These are phyloP conservation scores for Aspergillus cejpii DNA, from an alignment of 2,329 filamentous ascomycete species.

Conservation along the genomic window DNA sequence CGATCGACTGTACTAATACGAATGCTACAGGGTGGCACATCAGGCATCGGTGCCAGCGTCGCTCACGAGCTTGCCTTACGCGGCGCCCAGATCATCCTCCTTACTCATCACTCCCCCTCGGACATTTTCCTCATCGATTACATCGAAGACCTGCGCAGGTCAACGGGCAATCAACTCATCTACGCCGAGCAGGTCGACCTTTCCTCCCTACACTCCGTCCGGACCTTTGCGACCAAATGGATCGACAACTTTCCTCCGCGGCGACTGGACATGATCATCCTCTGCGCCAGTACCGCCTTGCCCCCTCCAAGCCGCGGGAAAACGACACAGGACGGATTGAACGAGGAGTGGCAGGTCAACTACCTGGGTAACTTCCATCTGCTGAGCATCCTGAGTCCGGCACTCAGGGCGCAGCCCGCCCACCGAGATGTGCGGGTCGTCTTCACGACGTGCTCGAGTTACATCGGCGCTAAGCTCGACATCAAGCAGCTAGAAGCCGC, in stretches of 20 bases:
- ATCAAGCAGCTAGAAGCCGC: conserved; percentile 25
- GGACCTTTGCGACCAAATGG: conserved; percentile 93
- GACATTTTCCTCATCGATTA: conserved; percentile 90
- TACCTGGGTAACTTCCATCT: conserved; percentile 95
- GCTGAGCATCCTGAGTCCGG: conserved; percentile 82
- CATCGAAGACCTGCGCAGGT: conserved; percentile 74
- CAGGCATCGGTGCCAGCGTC: conserved; percentile 76
- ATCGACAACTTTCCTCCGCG: conserved; percentile 90
- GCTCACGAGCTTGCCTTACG: conserved; percentile 67
- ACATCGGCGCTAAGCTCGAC: conserved; percentile 68
- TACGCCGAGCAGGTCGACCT: conserved; percentile 95
- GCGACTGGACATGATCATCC: conserved; percentile 79
- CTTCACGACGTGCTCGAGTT: conserved; percentile 78
- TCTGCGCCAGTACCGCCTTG: conserved; percentile 71
- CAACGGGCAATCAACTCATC: conserved; percentile 76
- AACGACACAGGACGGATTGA: conserved; percentile 70
- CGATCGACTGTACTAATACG: conserved; percentile 10
- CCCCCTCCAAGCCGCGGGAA: conserved; percentile 48
- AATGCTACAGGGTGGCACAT: conserved; percentile 65
- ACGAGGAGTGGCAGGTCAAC: conserved; percentile 89
- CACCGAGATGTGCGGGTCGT: conserved; percentile 89
- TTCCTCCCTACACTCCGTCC: conserved; percentile 78
- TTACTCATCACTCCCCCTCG: conserved; percentile 72
- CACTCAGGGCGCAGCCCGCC: conserved; percentile 81
- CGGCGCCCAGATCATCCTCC: conserved; percentile 83